Base-by-base conservation (phyloP, 1,284 basidiomycete genomes). In the Schizophyllum amplum region DNA sequence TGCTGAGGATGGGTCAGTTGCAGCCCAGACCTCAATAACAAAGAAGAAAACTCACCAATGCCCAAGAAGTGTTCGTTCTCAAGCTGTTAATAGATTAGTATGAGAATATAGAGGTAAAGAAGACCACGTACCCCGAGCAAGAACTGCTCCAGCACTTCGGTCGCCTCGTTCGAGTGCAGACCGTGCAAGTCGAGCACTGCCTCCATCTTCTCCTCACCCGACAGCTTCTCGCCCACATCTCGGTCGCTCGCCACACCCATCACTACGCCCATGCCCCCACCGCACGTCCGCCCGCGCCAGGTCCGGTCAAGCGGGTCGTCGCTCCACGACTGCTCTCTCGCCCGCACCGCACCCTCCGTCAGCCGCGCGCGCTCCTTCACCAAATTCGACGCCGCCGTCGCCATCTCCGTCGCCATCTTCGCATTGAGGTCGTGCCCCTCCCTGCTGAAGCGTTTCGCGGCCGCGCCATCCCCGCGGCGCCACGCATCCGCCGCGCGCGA, bases 401-500 rank as follows among this genome's bases (percentile, higher is more conserved):
- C 82, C 78, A 91, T 91, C 74, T 97, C 93, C 27, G 76, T 78
- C 51, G 83, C 77, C 90, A 98, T 96, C 69, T 90, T 90, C 47
- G 83, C 83, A 67, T 98, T 98, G 59, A 98, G 74, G 50, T 94
- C 91, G 65, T 96, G 92, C 4, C 94, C 96, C 68, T 98, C 95
- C 47, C 90, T 77, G 63, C 88, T 92, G 74, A 95, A 98, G 52
- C 93, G 79, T 70, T 97, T 96, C 22, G 96, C 96, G 0, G 91
- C 90, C 0, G 93, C 93, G 2, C 95, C 95, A 63, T 99, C 95
- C 4, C 95, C 94, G 11, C 91, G 81, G 51, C 92, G 79, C 89
- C 92, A 98, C 1, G 95, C 94, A 67, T 98, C 94, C 1, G 96
- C 94, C 4, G 96, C 96, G 50, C 93, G 85, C 1, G 91, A 92